Base-by-base conservation (phyloP, 352 stramenopile genomes). In the Globisporangium recalcitrans region DNA sequence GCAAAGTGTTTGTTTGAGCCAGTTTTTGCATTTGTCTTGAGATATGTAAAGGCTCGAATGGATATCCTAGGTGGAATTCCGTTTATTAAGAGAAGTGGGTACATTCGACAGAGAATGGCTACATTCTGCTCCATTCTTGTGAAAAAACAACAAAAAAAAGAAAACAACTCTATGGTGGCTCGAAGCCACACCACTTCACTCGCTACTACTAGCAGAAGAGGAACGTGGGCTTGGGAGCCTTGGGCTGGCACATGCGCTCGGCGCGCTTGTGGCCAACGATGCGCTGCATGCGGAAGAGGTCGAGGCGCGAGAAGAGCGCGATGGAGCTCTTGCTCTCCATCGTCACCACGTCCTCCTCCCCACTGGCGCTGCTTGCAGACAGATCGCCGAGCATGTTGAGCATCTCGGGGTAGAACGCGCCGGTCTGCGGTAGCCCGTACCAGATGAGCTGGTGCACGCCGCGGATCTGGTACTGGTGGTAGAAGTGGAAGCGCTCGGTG, bases 401-500 rank as follows among this genome's bases (percentile, higher is more conserved):
- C 72, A 91, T 78, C 69, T 93, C 82, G 0, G 82, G 40, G 60
- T 93, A 93, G 55, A 91, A 93, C 52, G 81, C 73, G 10, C 75
- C 75, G 54, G 90, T 82, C 10, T 73, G 68, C 2, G 84, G 84
- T 49, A 84, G 67, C 0, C 74, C 80, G 60, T 93, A 93, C 77
- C 78, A 93, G 57, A 93, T 78, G 40, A 93, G 67, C 62, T 93
- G 84, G 40, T 80, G 78, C 24, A 91, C 76, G 4, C 84, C 84
- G n/a, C 84, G 82, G 14, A 93, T 77, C 36, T 85, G 75, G 65
- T 90, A 90, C 65, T 93, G 80, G 58, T 93, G 82, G 69, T 93
- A 93, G 51, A 93, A 93, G 64, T 93, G 84, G 68, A 91, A 93
- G 9, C 84, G 84, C 64, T 93, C 84, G 27, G 84, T 91, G 44